Conservation (phyloP, 2,329 filamentous ascomycete genomes). For the Exophiala lecanii-corni region DNA sequence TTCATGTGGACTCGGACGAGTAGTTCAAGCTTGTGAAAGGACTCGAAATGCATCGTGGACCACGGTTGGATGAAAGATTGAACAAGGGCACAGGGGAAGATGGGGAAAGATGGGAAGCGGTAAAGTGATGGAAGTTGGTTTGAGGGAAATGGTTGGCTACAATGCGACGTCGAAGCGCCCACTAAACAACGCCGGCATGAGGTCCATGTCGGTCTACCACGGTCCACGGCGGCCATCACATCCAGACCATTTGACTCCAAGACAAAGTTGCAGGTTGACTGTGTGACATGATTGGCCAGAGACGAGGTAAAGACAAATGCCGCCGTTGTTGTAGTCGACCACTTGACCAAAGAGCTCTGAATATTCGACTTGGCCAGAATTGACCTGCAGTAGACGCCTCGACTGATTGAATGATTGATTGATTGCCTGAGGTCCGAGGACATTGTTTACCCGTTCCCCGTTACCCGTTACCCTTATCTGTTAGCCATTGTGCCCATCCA, state of each 20-base stretch:
- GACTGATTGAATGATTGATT: no score
- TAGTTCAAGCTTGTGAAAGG: not conserved
- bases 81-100: slow-evolving; percentile 3
- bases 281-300: no score
- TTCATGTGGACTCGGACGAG: slow-evolving; percentile 2
- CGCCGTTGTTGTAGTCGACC: no score
- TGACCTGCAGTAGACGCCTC: slow-evolving; percentile 2
- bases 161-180: slow-evolving; percentile 13
- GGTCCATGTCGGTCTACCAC: slow-evolving; percentile 4
- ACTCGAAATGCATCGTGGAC: no score
- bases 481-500: no score
- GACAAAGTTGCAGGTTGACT: no score
- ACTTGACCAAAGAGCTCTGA: no score
- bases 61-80: slow-evolving; percentile 11
- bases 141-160: slow-evolving; percentile 11
- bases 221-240: slow-evolving; percentile 2
- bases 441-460: no score
- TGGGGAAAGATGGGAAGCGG: slow-evolving; percentile 5
- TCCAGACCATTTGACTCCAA: slow-evolving; percentile 1
- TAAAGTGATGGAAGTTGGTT: slow-evolving; percentile 12
- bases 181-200: slow-evolving; percentile 1
- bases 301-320: no score
- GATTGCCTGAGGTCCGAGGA: no score
- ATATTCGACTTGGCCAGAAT: not conserved
- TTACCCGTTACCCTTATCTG: no score